Percentiles rank a stretch among this genome's conserved stretches.
Evolutionary conservation across 306 rosid species (phyloP).

Genomic region (Pachyrhizus erosus): DNA sequence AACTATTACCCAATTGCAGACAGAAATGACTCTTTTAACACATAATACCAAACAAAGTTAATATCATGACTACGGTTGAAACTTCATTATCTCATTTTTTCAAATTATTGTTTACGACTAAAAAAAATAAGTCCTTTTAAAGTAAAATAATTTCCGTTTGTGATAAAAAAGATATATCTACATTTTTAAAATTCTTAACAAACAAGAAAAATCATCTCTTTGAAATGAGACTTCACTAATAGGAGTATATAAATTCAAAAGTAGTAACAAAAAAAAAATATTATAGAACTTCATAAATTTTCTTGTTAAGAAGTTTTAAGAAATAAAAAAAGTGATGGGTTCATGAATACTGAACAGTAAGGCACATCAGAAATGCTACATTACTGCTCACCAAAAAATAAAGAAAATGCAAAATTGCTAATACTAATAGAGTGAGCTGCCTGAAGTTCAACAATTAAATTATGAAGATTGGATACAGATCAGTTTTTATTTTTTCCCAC

Average conservation of each 20-base stretch:
- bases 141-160: neutral
- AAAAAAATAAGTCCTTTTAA: neutral
- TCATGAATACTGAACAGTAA: neutral
- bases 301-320: neutral
- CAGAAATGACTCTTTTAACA: neutral
- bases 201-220: neutral
- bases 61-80: neutral
- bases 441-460: neutral
- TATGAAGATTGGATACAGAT: neutral
- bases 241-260: conserved; percentile 5
- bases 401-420: conserved; percentile 1
- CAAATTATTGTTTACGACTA: neutral
- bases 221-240: neutral
- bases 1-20: neutral
- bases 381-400: neutral
- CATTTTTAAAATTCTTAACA: neutral
- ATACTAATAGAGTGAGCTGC: neutral
- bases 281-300: neutral
- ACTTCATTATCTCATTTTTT: neutral
- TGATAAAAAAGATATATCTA: neutral
- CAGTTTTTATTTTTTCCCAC: conserved; percentile 9
- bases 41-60: neutral
- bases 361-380: neutral
- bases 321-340: neutral
- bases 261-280: neutral